phyloP scores from a whole-genome alignment of 768 basidiomycete genomes.

The Dioszegia aurantiaca region DNA sequence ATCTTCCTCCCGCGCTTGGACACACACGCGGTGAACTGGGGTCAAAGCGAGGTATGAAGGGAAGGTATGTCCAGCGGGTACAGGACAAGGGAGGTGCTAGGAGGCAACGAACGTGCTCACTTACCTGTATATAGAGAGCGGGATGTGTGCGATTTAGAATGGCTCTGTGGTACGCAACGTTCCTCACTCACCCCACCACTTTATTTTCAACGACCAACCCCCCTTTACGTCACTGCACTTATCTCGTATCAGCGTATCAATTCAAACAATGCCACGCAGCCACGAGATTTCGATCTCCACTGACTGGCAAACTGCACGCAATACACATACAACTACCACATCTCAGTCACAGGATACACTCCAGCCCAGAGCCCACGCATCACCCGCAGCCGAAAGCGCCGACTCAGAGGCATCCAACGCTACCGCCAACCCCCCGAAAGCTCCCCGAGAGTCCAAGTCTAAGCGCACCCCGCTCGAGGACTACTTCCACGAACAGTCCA shows the following conservation, averaged over 20 bases:
- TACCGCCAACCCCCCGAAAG: neutral
- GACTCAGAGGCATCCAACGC: neutral
- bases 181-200: neutral
- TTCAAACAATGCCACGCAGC: neutral
- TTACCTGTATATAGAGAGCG: neutral
- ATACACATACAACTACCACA: neutral
- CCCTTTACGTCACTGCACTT: neutral
- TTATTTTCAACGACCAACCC: neutral
- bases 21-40: too few species aligned
- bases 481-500: slow-evolving; percentile 37
- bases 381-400: neutral
- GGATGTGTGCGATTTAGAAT: neutral
- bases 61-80: neutral
- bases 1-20: too few species aligned
- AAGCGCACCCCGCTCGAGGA: slow-evolving; percentile 22
- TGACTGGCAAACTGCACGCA: neutral
- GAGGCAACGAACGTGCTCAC: neutral
- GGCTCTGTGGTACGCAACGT: neutral
- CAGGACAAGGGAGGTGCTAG: neutral
- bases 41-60: neutral
- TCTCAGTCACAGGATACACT: neutral
- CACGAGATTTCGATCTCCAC: neutral
- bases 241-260: slow-evolving; percentile 1
- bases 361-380: too few species aligned
- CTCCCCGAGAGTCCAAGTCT: neutral